Evolutionary conservation across 129 eudicot species (phyloP), one percentile per base, ranked within the genome.

Genomic region (Ambrosia artemisiifolia): DNA sequence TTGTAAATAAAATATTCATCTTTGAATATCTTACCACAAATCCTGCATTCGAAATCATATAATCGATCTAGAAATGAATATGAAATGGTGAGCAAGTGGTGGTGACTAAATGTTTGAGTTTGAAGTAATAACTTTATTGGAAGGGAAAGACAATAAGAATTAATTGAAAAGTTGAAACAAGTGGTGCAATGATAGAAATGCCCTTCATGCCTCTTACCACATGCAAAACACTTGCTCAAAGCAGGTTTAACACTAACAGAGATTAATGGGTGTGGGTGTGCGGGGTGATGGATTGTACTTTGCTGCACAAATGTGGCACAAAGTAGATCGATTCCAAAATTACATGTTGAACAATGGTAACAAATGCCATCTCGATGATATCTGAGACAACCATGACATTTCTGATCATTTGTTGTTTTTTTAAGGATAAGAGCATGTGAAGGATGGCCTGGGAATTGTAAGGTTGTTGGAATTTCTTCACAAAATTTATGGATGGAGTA

Each of bases 91-190:
- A 24, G 28, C 28, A 24, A 24, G 66, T 4, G 66, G 33, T 42
- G 13, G 43, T 42, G 33, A 11, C 44, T 61, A 20, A 33, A 8
- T 2, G n/a, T 61, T 43, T 32, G 13, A 3, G 17, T 33, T 12
- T 20, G 18, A 13, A 20, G 13, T 6, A 8, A 2, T 9, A 24
- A 24, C 17, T 61, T 61, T 13, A 61, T 32, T 1, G 66, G 66
- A 61, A 61, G 66, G 65, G 66, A 11, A 33, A 61, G 18, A 61
- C 66, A 61, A 12, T 61, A 44, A 13, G 19, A 33, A 35, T 61
- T n/a, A 20, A 61, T 61, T 33, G 66, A 61, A 18, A 61, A 61
- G 66, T 61, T 61, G 5, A 61, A 35, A 61, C 66, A 61, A 30
- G 66, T 61, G 42, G 44, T 61, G 13, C 44, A 61, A 4, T 61